Base-by-base conservation (phyloP, 1,284 basidiomycete species). In the Trichosporon faecale region DNA sequence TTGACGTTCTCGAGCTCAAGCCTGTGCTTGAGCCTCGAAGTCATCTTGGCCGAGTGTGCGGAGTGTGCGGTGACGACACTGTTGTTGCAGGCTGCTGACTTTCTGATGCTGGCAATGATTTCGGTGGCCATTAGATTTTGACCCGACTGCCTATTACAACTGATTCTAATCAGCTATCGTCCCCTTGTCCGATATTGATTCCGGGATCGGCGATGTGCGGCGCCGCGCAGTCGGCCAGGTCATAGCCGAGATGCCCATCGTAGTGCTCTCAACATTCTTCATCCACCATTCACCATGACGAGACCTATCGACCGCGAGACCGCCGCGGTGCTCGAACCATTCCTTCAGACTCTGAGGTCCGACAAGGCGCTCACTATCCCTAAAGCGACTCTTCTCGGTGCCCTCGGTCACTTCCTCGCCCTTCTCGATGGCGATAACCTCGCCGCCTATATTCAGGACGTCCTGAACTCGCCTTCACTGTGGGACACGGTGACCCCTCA, bases 1-100 rank as follows among this genome's bases (percentile, higher is more conserved):
- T 93, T 86, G 68, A 82, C 74, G 77, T 88, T 91, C 76, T 93
- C 89, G 49, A 94, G 85, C 69, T 91, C 91, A 55, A 97, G 88
- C 85, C 93, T 85, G 70, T 85, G 84, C 73, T 86, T 85, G 63
- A 88, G 83, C 55, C 86, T 80, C 55, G 85, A 85, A 16, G 86
- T 85, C 80, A 87, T 85, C 75, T 74, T 84, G 61, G 23, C 65
- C 25, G 63, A n/a, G 11, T 31, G 64, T 60, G 8, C 57, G 33
- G 63, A n/a, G 11, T 31, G 64, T 60, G 8, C 57, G 33, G 57
- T 61, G 57, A 61, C 57, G 57, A 61, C 57, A 61, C 18, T 31
- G 27, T 33, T n/a, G 57, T 61, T 31, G 16, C 18, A 44, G 40
- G 3, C 4, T 8, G 7, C 21, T 29, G 57, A 61, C 57, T 31